Evolutionary conservation across 202 grass and related monocot species (phyloP).

Genomic region (Musa balbisiana): DNA sequence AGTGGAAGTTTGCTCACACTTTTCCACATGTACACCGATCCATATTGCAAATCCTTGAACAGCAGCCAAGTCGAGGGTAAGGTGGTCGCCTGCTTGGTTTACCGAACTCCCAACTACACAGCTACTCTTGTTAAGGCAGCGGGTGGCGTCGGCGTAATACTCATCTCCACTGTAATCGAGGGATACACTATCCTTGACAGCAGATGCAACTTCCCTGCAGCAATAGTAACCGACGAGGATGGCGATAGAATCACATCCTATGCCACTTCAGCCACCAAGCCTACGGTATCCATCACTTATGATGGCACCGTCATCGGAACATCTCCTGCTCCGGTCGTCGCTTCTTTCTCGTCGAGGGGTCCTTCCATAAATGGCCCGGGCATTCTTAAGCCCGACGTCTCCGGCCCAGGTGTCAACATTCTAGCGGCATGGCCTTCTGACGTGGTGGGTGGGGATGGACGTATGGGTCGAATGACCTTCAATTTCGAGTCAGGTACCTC

Average conservation of each 20-base stretch:
- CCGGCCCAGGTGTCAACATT: conserved; percentile 75
- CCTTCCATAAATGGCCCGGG: conserved; percentile 51
- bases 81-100: too few species aligned
- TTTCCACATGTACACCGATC: too few species aligned
- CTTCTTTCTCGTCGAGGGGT: conserved; percentile 75
- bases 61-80: too few species aligned
- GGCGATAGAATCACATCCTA: conserved; percentile 41
- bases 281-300: conserved; percentile 50
- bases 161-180: conserved; percentile 39
- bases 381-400: conserved; percentile 82
- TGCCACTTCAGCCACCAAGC: conserved; percentile 39
- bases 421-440: conserved; percentile 66
- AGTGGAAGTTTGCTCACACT: too few species aligned
- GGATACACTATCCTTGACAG: conserved; percentile 66
- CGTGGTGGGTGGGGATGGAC: conserved; percentile 33
- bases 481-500: conserved; percentile 75
- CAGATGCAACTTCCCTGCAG: conserved; percentile 48
- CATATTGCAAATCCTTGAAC: too few species aligned
- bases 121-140: conserved; percentile 31
- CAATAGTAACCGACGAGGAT: conserved; percentile 40
- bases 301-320: conserved; percentile 52
- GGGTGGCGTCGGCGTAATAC: conserved; percentile 43
- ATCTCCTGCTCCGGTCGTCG: conserved; percentile 41
- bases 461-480: conserved; percentile 27
- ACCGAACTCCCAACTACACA: too few species aligned